Evolutionary conservation across 2,329 filamentous ascomycete species (phyloP), one percentile per base, ranked within the genome.

Genomic region (Fusarium burgessii): DNA sequence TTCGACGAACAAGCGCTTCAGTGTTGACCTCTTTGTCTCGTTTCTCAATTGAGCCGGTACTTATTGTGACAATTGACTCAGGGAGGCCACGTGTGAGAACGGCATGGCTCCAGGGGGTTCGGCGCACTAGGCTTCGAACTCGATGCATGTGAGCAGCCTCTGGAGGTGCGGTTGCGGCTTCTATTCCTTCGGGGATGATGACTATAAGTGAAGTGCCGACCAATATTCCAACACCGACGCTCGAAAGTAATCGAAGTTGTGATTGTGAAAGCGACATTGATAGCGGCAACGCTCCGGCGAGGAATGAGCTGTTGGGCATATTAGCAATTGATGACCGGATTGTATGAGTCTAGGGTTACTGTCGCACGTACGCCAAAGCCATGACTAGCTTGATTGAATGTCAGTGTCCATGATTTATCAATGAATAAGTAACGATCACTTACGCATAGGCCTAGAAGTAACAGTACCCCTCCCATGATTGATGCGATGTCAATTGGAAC

Each of bases 171-270:
- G 96, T 93, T 62, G 98, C 87, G 6, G 96, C 95, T 79, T 98
- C 95, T 65, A 98, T 91, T 40, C 96, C 96, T 81, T 99, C 96
- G 2, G 96, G 96, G 76, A 99, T 97, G 78, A 99, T 98, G 35
- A 99, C 94, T 71, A 98, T 95, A 71, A 99, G 87, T 3, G 95
- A 95, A 32, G 96, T 98, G 38, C 96, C 96, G 18, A 99, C 95
- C 12, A 99, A 86, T 55, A 99, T 92, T 46, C 96, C 96, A 80
- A 97, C 94, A 57, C 96, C 96, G 79, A 98, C 89, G 62, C 94
- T 95, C 25, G 95, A 97, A 78, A 98, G 93, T 52, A 97, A 85
- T 78, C 95, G 92, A 62, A 98, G 85, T 80, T 97, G 94, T 45
- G 94, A 93, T 66, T 92, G 90, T 33, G 95, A 95, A 29, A 99